Conservation (phyloP, 73 alveolate genomes). For the Halteria grandinella region DNA sequence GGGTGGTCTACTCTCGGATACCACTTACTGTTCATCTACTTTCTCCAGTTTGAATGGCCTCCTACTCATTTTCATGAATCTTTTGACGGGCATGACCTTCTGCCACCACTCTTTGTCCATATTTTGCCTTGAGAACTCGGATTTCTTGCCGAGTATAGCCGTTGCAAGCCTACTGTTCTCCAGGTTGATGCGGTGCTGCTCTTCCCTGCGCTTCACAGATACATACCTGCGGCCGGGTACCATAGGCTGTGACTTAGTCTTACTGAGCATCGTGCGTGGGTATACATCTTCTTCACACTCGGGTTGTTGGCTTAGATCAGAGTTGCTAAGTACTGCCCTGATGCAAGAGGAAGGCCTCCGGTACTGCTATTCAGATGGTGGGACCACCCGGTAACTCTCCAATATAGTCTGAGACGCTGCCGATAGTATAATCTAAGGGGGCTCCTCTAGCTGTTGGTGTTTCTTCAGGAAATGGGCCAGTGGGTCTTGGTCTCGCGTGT, state of each 20-base stretch:
- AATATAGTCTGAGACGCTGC: not conserved
- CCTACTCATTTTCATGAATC: not conserved
- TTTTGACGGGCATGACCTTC: not conserved
- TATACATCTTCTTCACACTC: not conserved
- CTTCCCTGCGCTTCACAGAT: conserved; percentile 2
- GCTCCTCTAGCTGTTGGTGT: not conserved
- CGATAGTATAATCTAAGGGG: not conserved
- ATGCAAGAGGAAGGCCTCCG: not conserved
- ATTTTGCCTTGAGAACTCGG: not conserved
- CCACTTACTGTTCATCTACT: not conserved
- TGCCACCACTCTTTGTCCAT: conserved; percentile 27
- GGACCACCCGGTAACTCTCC: no score
- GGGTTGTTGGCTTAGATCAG: not conserved
- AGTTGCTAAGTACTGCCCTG: not conserved
- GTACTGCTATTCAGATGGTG: not conserved
- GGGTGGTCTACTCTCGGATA: not conserved
- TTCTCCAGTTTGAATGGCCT: not conserved
- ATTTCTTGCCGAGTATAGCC: not conserved
- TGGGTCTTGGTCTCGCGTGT: not conserved
- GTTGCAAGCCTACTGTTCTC: conserved; percentile 15
- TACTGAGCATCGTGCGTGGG: not conserved
- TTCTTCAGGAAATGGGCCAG: not conserved
- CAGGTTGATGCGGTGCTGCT: not conserved
- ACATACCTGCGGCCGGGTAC: no score
- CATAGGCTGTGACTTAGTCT: not conserved